Base-by-base conservation (phyloP, 371 early-diverging fungal genomes). In the Rhizopus delemar region DNA sequence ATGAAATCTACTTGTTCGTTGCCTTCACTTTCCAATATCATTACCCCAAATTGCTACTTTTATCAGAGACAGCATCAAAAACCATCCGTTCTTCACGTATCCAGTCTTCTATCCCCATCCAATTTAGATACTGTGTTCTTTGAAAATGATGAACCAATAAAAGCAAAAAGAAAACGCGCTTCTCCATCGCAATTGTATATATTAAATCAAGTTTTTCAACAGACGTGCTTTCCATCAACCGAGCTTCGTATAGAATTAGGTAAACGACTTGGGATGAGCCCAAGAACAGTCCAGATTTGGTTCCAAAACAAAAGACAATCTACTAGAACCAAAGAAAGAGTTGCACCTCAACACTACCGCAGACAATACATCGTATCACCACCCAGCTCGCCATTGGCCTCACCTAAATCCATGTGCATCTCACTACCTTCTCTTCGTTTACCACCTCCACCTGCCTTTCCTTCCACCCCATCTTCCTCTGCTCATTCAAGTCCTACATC, bases 291-390 rank as follows among this genome's bases (percentile, higher is more conserved):
- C 4, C 94, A 97, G 67, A 92, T 95, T 33, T 95, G 97, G 97
- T 97, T 97, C 74, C 97, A 97, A 71, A 97, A 97, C 75, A 87
- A 91, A 58, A 83, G 97, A n/a, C 88, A 86, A 60, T 75, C 79
- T 0, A 56, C 68, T 36, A 41, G 64, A 59, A 58, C 55, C 28
- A 35, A 46, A 57, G 49, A 54, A 39, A 46, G 51, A 46, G 29
- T 46, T 33, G 45, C 45, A 4, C 22, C 13, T 29, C 54, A 32
- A 13, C 54, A 54, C 11, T 41, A 54, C n/a, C 54, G 48, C 28
- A 8, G 46, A 39, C 36, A 31, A 39, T 32, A 33, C 6, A 38
- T 62, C 22, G 39, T 56, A 5, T 56, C 62, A n/a, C 62, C 62
- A 31, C 56, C 62, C 70, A 84, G 66, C 56, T 86, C 22, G 60